These are phyloP conservation scores for Recurvomyces mirabilis DNA, from an alignment of 495 filamentous ascomycete species.

Conservation along the genomic window DNA sequence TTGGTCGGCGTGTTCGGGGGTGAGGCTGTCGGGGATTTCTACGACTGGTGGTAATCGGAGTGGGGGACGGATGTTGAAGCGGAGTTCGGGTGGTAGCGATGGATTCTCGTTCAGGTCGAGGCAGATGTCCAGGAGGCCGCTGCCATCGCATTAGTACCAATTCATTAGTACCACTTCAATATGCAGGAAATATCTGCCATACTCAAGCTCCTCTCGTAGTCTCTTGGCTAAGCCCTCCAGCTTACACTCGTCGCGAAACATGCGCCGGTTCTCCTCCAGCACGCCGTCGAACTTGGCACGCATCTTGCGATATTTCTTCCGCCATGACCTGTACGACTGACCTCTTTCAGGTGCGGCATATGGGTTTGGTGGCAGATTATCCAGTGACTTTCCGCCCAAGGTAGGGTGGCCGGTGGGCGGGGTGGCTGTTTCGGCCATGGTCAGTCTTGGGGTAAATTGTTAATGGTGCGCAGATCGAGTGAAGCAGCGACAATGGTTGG, in stretches of 20 bases:
- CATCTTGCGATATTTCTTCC: slow-evolving; percentile 95
- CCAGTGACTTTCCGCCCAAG: slow-evolving; percentile 4
- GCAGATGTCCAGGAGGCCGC: slow-evolving; percentile 61
- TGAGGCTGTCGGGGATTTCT: slow-evolving; percentile 32
- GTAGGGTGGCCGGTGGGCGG: neutral
- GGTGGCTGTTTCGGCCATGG: neutral
- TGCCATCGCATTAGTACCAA: slow-evolving; percentile 38
- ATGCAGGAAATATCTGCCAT: no score
- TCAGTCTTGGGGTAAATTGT: no score
- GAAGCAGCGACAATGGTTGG: no score
- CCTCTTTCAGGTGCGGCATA: neutral
- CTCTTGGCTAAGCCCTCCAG: slow-evolving; percentile 64
- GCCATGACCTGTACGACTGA: slow-evolving; percentile 22
- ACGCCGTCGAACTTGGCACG: slow-evolving; percentile 71
- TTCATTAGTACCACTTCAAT: neutral
- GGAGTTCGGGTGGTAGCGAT: slow-evolving; percentile 61
- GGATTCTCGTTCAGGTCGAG: slow-evolving; percentile 73
- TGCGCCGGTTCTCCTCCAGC: slow-evolving; percentile 65
- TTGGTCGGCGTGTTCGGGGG: slow-evolving; percentile 34
- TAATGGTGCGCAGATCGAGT: no score
- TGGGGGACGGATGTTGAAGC: slow-evolving; percentile 44
- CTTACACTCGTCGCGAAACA: slow-evolving; percentile 67
- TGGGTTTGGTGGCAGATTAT: slow-evolving; percentile 3
- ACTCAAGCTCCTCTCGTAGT: slow-evolving; percentile 83
- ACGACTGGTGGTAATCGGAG: slow-evolving; percentile 27